Base-by-base conservation (phyloP, 164 flowering plant species). In the Chimonanthus praecox region DNA sequence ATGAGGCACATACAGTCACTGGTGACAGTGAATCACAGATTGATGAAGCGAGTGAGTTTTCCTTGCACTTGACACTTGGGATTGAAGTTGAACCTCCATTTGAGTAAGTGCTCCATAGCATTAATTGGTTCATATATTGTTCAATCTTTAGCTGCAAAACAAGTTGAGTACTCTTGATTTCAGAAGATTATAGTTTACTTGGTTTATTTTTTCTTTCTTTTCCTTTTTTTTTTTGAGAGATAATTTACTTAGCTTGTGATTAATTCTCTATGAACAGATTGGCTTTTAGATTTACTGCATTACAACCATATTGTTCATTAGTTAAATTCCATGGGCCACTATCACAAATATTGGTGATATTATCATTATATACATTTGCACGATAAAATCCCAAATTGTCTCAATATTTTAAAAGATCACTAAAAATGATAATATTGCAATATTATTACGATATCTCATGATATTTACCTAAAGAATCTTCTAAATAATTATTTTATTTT, bases 61-160 rank as follows among this genome's bases (percentile, higher is more conserved):
- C 94, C 60, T 78, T 90, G 70, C 97, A 92, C 79, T 80, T 92
- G 74, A 92, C 97, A 5, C 84, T 92, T 69, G 85, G 87, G 21
- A 80, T 92, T 78, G 93, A 92, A 79, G 83, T 92, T 72, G 97
- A 90, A 76, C 89, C 90, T 75, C 93, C 94, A 64, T 92, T 92
- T 79, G 90, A 87, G 97, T 92, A 87, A 90, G 94, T 82, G 68
- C 63, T 47, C 74, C 58, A 9, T 71, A 7, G 71, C 67, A 65
- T 60, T 78, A 5, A 68, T 49, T 44, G 50, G 47, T 43, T 47
- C 58, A 18, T 44, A 20, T 75, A 64, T 10, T 20, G 47, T 11
- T 54, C 60, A 54, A 54, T 54, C 60, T 15, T 10, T 54, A 33
- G 3, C 60, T 54, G 15, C 15, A 54, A 54, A 54, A 54, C 15